phyloP scores from a whole-genome alignment of 2,329 filamentous ascomycete species.

The Colletotrichum zoysiae region DNA sequence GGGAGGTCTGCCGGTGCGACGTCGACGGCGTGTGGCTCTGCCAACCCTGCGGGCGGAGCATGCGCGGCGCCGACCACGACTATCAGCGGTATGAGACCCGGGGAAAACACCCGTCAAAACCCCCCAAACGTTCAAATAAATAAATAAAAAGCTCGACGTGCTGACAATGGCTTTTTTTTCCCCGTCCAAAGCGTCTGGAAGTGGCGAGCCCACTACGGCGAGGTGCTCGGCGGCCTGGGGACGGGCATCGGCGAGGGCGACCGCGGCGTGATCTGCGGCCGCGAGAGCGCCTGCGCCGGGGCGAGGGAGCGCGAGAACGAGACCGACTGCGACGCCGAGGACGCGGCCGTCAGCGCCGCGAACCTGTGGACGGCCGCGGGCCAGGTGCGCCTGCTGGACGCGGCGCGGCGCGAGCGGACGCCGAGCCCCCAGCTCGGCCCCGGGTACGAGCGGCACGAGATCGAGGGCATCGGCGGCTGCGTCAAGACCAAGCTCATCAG shows the following conservation, averaged over 20 bases:
- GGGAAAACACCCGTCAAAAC: constrained; percentile 13
- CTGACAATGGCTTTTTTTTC: not conserved
- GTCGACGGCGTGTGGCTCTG: constrained; percentile 83
- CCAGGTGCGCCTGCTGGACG: constrained; percentile 47
- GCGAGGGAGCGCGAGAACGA: constrained; percentile 85
- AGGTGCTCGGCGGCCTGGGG: constrained; percentile 82
- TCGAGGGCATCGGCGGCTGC: constrained; percentile 89
- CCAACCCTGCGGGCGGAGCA: constrained; percentile 81
- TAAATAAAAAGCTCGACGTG: constrained; percentile 26
- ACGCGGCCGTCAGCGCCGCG: constrained; percentile 63
- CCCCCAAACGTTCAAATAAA: not conserved
- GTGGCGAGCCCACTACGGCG: constrained; percentile 88
- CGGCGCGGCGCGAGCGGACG: constrained; percentile 52
- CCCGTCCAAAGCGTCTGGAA: constrained; percentile 80
- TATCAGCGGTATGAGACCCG: constrained; percentile 67
- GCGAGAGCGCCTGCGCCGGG: constrained; percentile 81
- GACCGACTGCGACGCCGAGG: constrained; percentile 86
- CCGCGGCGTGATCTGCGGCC: constrained; percentile 88
- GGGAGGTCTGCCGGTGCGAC: constrained; percentile 65
- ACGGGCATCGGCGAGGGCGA: constrained; percentile 91
- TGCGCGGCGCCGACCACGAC: constrained; percentile 70
- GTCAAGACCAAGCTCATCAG: constrained; percentile 91
- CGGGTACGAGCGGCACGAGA: constrained; percentile 88
- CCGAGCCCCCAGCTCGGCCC: constrained; percentile 68
- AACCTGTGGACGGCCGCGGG: constrained; percentile 43